Percentiles rank a stretch among this genome's conserved stretches.
Evolutionary conservation across 371 early-diverging fungal genomes (phyloP).

Genomic region (Actinomortierella wolfii): DNA sequence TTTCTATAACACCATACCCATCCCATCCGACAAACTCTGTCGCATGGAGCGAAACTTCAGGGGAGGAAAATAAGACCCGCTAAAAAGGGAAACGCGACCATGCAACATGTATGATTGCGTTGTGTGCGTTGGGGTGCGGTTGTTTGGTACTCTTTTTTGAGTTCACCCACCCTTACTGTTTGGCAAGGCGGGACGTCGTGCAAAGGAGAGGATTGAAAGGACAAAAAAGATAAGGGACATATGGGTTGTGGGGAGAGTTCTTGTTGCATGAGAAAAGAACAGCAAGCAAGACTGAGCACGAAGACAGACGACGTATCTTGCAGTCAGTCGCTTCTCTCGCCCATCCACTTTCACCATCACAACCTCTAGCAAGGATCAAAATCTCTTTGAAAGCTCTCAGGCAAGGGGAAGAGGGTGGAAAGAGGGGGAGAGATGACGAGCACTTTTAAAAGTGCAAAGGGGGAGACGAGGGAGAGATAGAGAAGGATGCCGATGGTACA

Average conservation of each 20-base stretch:
- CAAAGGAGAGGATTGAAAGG: neutral
- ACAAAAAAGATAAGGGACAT: neutral
- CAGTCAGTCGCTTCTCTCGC: no score
- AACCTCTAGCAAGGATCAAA: constrained; percentile 14
- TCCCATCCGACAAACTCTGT: no score
- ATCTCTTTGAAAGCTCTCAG: neutral
- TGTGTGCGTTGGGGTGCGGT: no score
- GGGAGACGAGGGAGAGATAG: neutral
- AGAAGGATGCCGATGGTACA: no score
- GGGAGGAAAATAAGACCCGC: no score
- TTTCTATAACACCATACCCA: no score
- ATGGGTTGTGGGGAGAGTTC: neutral
- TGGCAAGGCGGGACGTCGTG: no score
- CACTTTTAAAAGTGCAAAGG: neutral
- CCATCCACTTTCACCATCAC: neutral
- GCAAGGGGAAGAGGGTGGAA: neutral
- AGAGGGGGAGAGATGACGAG: neutral
- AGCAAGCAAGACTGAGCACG: neutral
- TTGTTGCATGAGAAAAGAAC: neutral
- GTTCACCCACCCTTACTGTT: no score
- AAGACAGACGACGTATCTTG: neutral
- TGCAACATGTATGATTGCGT: no score
- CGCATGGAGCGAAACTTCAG: no score
- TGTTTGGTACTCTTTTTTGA: no score
- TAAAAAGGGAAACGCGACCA: no score